phyloP scores from a whole-genome alignment of 2,329 filamentous ascomycete genomes.

The Dendrostoma leiphaemia region DNA sequence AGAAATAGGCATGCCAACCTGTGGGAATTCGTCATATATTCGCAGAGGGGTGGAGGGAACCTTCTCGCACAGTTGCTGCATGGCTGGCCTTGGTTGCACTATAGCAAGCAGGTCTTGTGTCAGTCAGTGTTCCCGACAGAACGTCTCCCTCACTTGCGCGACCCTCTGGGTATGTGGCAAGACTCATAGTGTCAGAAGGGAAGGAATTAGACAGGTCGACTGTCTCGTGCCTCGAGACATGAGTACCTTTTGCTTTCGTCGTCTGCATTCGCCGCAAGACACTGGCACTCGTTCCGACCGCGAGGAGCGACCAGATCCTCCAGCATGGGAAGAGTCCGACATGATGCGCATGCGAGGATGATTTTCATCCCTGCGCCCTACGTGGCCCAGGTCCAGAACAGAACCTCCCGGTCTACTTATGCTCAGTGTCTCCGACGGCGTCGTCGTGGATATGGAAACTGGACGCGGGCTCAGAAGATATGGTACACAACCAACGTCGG shows the following conservation, averaged over 20 bases:
- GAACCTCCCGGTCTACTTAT: neutral
- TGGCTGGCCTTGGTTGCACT: slow-evolving; percentile 55
- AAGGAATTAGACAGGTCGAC: neutral
- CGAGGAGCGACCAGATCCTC: slow-evolving; percentile 23
- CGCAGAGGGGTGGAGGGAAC: slow-evolving; percentile 50
- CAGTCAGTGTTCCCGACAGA: neutral
- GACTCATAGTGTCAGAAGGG: neutral
- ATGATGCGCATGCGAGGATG: slow-evolving; percentile 15
- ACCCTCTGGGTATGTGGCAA: neutral
- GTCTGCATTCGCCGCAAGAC: slow-evolving; percentile 50
- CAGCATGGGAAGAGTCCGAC: slow-evolving; percentile 33
- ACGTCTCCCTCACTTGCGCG: neutral
- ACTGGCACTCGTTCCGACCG: slow-evolving; percentile 36
- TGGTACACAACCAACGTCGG: neutral
- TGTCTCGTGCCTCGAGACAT: neutral
- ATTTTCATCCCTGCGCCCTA: neutral
- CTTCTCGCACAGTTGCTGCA: slow-evolving; percentile 53
- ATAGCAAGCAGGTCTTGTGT: neutral
- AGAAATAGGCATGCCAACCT: slow-evolving; percentile 21
- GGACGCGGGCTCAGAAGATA: neutral
- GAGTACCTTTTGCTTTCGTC: slow-evolving; percentile 49
- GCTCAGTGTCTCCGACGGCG: neutral
- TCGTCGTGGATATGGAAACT: neutral
- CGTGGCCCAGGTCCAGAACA: neutral
- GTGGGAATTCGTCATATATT: slow-evolving; percentile 35